phyloP scores from a whole-genome alignment of 2,329 filamentous ascomycete genomes.

The Amylocarpus encephaloides region DNA sequence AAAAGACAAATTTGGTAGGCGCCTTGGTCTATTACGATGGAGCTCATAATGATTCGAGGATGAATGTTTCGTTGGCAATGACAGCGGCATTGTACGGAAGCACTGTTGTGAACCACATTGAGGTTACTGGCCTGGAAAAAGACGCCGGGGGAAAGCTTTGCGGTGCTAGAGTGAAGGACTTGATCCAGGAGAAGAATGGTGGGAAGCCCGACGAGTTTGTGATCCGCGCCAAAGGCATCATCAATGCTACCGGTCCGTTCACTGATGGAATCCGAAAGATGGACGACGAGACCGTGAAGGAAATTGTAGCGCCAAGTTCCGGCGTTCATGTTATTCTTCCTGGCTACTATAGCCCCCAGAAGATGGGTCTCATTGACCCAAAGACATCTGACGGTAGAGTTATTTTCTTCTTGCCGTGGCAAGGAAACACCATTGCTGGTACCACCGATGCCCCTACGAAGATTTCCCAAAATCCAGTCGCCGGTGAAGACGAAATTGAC shows the following conservation, averaged over 20 bases:
- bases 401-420: conserved; percentile 91
- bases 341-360: conserved; percentile 76
- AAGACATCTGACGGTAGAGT: conserved; percentile 82
- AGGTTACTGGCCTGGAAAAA: conserved; percentile 72
- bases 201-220: conserved; percentile 56
- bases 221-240: conserved; percentile 71
- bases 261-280: conserved; percentile 80
- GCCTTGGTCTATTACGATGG: conserved; percentile 89
- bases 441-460: conserved; percentile 75
- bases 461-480: conserved; percentile 67
- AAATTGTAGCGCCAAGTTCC: conserved; percentile 79
- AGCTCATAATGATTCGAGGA: conserved; percentile 84
- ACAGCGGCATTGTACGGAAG: conserved; percentile 82
- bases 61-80: conserved; percentile 86
- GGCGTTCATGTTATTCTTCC: conserved; percentile 83
- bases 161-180: conserved; percentile 67
- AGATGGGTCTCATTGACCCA: conserved; percentile 85
- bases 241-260: conserved; percentile 87
- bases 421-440: conserved; percentile 85
- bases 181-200: conserved; percentile 60
- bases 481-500: conserved; percentile 76
- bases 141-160: conserved; percentile 65
- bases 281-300: conserved; percentile 64
- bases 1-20: conserved; percentile 69
- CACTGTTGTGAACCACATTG: conserved; percentile 76